Evolutionary conservation across 2,329 filamentous ascomycete species (phyloP), one percentile per base, ranked within the genome.

Genomic region (Leptographium galeiforme): DNA sequence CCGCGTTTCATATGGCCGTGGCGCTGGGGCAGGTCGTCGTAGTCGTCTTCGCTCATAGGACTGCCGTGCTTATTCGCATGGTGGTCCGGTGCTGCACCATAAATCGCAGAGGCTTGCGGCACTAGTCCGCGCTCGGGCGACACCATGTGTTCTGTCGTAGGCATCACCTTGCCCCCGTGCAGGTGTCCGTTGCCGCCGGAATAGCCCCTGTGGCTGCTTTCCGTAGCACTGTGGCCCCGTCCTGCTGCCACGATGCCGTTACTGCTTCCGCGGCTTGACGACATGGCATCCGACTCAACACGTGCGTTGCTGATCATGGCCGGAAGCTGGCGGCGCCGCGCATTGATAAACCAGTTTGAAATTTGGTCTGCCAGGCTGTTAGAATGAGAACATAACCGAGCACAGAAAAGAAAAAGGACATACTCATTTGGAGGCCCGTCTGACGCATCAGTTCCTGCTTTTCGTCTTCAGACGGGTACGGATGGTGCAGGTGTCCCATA

Each of bases 391-490:
- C 39, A 49, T 43, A 6, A 45, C 45, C 40, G 46, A 30, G n/a
- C 16, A 34, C 41, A 13, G 56, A 56, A 53, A 53, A 18, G 39
- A 50, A 53, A 55, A 48, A 45, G 36, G 38, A 78, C 81, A 72
- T 74, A 80, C 85, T 90, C 71, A 94, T 84, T 53, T 87, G 84
- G 33, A 95, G 72, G 1, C 82, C 82, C 1, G 89, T 95, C 62
- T 81, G 74, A 48, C 77, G 76, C 75, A 89, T 88, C 48, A 95
- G 74, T 55, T 86, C 79, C 63, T 90, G 81, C 68, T 95, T 94
- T 69, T 94, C 85, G 57, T 94, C 87, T 66, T 94, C 87, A 6
- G 82, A 89, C 1, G 89, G 89, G 64, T 95, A 95, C 0, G 89
- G 88, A 63, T 93, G 88, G 56, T 82, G 74, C 8, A 89, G 68